phyloP scores from a whole-genome alignment of 176 grass and related monocot genomes.

The Eremochloa ophiuroides region DNA sequence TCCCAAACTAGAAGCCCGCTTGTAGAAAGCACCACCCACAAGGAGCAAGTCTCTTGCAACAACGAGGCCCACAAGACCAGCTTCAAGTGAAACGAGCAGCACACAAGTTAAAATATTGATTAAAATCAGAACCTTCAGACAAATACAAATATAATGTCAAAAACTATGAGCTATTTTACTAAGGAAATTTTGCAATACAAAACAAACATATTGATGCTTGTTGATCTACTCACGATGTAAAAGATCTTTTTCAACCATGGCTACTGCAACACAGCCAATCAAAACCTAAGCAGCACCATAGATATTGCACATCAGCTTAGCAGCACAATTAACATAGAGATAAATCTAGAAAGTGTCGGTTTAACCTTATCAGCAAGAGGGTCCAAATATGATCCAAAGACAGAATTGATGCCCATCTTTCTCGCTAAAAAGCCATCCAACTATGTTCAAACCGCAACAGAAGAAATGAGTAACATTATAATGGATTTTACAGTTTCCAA shows the following conservation, averaged over 20 bases:
- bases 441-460: slow-evolving; percentile 24
- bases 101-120: slow-evolving; percentile 26
- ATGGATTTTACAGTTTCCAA: slow-evolving; percentile 9
- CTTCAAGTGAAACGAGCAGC: slow-evolving; percentile 38
- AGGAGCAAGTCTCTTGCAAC: slow-evolving; percentile 76
- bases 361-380: slow-evolving; percentile 92
- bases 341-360: slow-evolving; percentile 12
- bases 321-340: slow-evolving; percentile 4
- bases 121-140: not conserved
- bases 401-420: slow-evolving; percentile 91
- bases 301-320: slow-evolving; percentile 2
- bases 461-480: slow-evolving; percentile 13
- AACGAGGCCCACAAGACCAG: slow-evolving; percentile 78
- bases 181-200: not conserved
- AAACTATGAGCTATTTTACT: not conserved
- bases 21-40: slow-evolving; percentile 84
- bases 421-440: slow-evolving; percentile 97
- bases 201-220: not conserved
- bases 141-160: not conserved
- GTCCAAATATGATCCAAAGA: slow-evolving; percentile 92
- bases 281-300: slow-evolving; percentile 59
- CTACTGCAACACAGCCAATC: slow-evolving; percentile 73
- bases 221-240: slow-evolving; percentile 62
- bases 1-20: slow-evolving; percentile 72
- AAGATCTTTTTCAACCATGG: slow-evolving; percentile 84